phyloP scores from a whole-genome alignment of 345 rosid species.

The Lumnitzera racemosa region DNA sequence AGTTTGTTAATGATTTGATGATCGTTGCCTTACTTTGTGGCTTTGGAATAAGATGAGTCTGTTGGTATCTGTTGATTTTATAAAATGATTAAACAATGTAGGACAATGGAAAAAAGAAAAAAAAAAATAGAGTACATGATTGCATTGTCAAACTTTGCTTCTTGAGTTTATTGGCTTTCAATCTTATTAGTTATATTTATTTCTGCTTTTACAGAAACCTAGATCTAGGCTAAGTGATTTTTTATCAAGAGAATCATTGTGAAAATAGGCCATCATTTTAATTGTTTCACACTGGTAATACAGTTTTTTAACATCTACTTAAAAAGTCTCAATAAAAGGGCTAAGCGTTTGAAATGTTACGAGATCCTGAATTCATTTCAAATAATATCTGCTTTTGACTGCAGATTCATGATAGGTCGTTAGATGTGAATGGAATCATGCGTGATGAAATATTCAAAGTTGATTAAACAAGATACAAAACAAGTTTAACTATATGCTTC shows the following conservation, averaged over 20 bases:
- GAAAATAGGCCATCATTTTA: constrained; percentile 30
- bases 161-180: too few relatives aligned
- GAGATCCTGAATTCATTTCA: too few relatives aligned
- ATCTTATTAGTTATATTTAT: too few relatives aligned
- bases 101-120: too few relatives aligned
- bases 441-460: constrained; percentile 26
- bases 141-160: background rate
- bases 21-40: too few relatives aligned
- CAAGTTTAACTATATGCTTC: constrained; percentile 20
- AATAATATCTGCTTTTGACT: background rate
- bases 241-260: constrained; percentile 84
- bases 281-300: background rate
- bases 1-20: too few relatives aligned
- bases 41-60: too few relatives aligned
- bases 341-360: too few relatives aligned
- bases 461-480: constrained; percentile 26
- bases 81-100: too few relatives aligned
- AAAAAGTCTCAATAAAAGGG: too few relatives aligned
- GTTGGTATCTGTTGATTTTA: too few relatives aligned
- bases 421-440: constrained; percentile 33
- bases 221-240: constrained; percentile 50
- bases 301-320: background rate
- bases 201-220: constrained; percentile 45
- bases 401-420: constrained; percentile 33
- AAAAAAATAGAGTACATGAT: too few relatives aligned